Conservation (phyloP, 768 basidiomycete species). For the Serendipita sp. region DNA sequence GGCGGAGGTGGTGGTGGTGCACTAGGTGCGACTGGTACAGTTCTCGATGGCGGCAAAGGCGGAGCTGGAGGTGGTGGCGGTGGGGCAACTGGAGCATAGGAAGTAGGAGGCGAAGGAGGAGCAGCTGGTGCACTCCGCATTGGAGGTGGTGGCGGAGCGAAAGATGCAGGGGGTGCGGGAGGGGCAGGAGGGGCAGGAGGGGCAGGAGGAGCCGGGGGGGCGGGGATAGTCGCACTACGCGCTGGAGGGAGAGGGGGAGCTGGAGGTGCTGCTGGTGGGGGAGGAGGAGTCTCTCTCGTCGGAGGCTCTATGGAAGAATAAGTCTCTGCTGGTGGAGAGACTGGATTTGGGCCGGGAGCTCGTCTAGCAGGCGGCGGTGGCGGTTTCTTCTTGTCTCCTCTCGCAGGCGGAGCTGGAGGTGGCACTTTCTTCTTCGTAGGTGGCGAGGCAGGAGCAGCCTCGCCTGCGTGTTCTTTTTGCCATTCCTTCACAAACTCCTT, state of each 20-base stretch:
- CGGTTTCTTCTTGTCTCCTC: constrained; percentile 25
- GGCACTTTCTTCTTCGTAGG: constrained; percentile 19
- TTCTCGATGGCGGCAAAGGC: constrained; percentile 13
- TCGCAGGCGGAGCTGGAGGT: constrained; percentile 23
- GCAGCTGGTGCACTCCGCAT: not conserved
- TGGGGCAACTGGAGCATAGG: not conserved
- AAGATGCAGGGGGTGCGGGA: constrained; percentile 5
- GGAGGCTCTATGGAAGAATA: constrained; percentile 18
- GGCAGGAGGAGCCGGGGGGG: constrained; percentile 19
- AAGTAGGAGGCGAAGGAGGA: not conserved
- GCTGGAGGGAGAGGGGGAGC: constrained; percentile 21
- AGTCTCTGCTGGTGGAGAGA: constrained; percentile 32
- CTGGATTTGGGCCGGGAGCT: constrained; percentile 17
- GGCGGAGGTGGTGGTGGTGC: constrained; percentile 7
- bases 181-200: constrained; percentile 10
- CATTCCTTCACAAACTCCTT: constrained; percentile 53
- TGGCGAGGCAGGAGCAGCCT: constrained; percentile 14
- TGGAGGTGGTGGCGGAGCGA: not conserved
- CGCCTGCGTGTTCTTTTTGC: constrained; percentile 17
- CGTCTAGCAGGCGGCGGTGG: constrained; percentile 21
- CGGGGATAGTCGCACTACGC: constrained; percentile 15
- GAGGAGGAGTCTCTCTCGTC: constrained; percentile 31
- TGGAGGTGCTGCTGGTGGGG: constrained; percentile 28
- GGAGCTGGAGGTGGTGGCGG: constrained; percentile 21
- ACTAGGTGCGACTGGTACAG: constrained; percentile 3